Evolutionary conservation across 78 protist genomes (phyloP).

Genomic region (Mantamonas sphyraenae): DNA sequence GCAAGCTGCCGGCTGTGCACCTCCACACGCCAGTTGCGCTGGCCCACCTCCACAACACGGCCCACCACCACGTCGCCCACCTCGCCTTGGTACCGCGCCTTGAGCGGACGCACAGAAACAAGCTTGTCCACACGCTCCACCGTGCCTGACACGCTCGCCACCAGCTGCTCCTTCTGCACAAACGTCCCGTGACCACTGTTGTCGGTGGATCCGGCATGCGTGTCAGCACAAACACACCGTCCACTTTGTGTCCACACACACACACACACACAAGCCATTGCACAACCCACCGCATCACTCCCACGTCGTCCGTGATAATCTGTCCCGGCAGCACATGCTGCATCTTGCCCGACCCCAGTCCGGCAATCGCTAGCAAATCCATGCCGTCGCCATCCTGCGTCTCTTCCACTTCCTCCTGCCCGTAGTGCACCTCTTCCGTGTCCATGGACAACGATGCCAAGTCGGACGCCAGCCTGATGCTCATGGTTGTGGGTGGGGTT

Average conservation of each 20-base stretch:
- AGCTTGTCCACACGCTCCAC: conserved; percentile 68
- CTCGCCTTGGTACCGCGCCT: conserved; percentile 50
- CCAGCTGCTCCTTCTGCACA: not conserved
- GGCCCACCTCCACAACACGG: conserved; percentile 36
- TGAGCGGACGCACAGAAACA: conserved; percentile 52
- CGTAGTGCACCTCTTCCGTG: no score
- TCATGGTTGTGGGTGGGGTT: no score
- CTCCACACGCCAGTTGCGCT: conserved; percentile 72
- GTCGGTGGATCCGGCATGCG: not conserved
- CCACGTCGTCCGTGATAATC: no score
- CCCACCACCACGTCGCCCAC: conserved; percentile 86
- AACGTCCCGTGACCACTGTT: conserved; percentile 34
- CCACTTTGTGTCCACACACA: not conserved
- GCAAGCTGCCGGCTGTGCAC: conserved; percentile 47
- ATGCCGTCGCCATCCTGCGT: no score
- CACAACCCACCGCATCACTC: no score
- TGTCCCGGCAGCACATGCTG: no score
- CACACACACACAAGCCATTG: not conserved
- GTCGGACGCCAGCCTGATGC: no score
- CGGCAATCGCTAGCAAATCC: no score
- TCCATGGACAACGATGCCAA: no score
- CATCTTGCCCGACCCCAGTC: no score
- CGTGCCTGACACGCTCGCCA: conserved; percentile 60
- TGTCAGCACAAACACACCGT: not conserved
- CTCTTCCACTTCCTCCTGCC: no score